These are phyloP conservation scores for Cephaloascus fragrans DNA, from an alignment of 805 yeast genomes.

Conservation along the genomic window DNA sequence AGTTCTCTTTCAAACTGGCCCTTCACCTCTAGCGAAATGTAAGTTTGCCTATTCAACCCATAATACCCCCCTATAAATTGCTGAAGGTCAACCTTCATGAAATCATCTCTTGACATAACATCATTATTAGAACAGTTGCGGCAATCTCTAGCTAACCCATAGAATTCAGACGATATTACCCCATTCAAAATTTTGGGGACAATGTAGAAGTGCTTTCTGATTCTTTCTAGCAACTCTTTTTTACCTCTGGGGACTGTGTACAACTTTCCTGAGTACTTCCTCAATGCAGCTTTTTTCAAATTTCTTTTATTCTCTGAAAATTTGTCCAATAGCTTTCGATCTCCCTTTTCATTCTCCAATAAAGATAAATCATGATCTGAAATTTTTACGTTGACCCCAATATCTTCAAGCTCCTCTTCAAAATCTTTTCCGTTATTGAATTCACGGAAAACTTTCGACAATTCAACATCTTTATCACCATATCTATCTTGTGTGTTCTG, in stretches of 20 bases:
- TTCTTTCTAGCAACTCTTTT: constrained; percentile 15
- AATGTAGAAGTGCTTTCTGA: constrained; percentile 17
- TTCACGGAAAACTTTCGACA: neutral
- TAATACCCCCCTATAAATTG: constrained; percentile 48
- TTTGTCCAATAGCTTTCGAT: neutral
- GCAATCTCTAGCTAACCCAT: constrained; percentile 36
- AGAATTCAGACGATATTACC: constrained; percentile 34
- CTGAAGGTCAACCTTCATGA: constrained; percentile 34
- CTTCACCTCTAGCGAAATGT: constrained; percentile 35
- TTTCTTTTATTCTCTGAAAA: neutral
- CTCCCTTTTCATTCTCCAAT: neutral
- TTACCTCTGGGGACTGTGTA: constrained; percentile 7
- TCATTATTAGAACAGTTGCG: constrained; percentile 26
- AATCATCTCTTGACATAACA: constrained; percentile 35
- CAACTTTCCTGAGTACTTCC: neutral
- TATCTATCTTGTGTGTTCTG: neutral
- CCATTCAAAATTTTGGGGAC: constrained; percentile 36
- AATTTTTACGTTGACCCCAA: neutral
- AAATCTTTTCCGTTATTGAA: neutral
- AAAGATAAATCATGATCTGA: neutral
- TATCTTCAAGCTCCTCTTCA: neutral
- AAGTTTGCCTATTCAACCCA: constrained; percentile 48
- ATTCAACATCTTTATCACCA: neutral
- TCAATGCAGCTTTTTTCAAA: neutral
- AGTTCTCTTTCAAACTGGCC: constrained; percentile 20